A percentile compares a stretch with the other conserved stretches of the same genome.
Evolutionary conservation across 208 protist species (phyloP).

Genomic region (Leishmania lainsoni): DNA sequence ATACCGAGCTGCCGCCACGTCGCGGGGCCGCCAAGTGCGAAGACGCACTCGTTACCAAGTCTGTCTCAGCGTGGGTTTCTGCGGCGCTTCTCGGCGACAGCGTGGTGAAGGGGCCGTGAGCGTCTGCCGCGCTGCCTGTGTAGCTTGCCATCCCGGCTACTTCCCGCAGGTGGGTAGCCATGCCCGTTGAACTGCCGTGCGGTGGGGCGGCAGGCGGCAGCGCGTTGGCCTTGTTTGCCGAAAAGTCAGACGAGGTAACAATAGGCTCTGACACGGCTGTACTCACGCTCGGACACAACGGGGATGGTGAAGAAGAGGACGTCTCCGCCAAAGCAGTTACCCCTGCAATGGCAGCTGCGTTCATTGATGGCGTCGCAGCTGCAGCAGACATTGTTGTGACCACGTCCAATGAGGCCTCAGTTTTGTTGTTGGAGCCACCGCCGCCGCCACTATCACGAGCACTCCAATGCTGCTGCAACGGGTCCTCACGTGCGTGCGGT

Average conservation of each 20-base stretch:
- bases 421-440: background rate
- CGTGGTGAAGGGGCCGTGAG: background rate
- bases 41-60: background rate
- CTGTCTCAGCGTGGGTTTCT: background rate
- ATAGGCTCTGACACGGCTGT: background rate
- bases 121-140: background rate
- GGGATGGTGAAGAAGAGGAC: background rate
- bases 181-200: background rate
- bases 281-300: conserved; percentile 9
- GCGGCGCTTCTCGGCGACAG: background rate
- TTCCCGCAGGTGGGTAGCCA: conserved; percentile 13
- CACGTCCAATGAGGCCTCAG: background rate
- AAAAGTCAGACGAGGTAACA: background rate
- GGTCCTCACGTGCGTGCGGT: conserved; percentile 27
- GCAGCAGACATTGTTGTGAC: background rate
- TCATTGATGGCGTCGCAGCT: background rate
- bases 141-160: background rate
- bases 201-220: background rate
- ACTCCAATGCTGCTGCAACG: background rate
- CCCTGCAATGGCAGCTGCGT: background rate
- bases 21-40: conserved; percentile 11
- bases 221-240: background rate
- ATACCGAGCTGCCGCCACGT: background rate
- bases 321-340: background rate
- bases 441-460: background rate